Percentiles rank a stretch among this genome's conserved stretches.
These are phyloP conservation scores for Prosopis cineraria DNA, from an alignment of 306 rosid species.

Conservation along the genomic window DNA sequence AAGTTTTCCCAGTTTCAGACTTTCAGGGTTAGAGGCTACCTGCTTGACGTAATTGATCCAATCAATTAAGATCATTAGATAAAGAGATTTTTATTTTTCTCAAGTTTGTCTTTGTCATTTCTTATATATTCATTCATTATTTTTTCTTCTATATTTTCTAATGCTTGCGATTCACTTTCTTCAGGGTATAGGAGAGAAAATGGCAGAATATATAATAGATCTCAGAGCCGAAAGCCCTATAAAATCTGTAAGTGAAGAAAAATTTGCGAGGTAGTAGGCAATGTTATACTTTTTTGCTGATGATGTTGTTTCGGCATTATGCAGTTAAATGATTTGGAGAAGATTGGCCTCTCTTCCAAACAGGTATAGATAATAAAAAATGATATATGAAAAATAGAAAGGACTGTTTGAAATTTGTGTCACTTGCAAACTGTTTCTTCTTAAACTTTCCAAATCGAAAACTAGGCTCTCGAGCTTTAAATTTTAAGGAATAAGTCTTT, in stretches of 20 bases:
- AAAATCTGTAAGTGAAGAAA: conserved; percentile 64
- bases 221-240: conserved; percentile 83
- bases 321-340: conserved; percentile 86
- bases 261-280: conserved; percentile 6
- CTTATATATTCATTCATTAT: not conserved
- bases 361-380: conserved; percentile 56
- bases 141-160: conserved; percentile 13
- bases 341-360: conserved; percentile 87
- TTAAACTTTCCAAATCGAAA: not conserved
- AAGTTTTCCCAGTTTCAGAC: too few species aligned
- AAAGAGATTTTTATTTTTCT: not conserved
- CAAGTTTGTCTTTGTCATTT: conserved; percentile 14
- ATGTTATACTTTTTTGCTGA: conserved; percentile 5
- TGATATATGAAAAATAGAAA: not conserved
- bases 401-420: not conserved
- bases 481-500: not conserved
- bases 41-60: not conserved
- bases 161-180: conserved; percentile 9
- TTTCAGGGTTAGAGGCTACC: not conserved
- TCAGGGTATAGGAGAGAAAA: conserved; percentile 86
- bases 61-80: not conserved
- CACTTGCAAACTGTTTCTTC: not conserved
- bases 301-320: conserved; percentile 36
- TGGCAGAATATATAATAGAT: conserved; percentile 82
- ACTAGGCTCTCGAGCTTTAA: not conserved